Conservation (phyloP, 257 asterid species). For the Eustoma russellianum region DNA sequence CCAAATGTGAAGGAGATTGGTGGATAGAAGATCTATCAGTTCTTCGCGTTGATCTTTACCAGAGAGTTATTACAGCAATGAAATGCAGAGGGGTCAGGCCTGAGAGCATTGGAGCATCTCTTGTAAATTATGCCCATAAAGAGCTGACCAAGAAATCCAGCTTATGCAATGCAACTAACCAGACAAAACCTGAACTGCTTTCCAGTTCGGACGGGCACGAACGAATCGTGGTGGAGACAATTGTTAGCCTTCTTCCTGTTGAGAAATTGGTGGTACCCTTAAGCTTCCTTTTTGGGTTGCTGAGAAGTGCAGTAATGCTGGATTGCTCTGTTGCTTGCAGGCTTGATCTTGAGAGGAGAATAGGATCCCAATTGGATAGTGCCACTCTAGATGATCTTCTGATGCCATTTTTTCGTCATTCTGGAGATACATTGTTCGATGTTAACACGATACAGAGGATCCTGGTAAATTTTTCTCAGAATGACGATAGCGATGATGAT, state of each 20-base stretch:
- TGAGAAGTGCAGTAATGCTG: slow-evolving; percentile 70
- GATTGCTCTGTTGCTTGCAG: slow-evolving; percentile 62
- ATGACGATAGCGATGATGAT: slow-evolving; percentile 75
- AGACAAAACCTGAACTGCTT: slow-evolving; percentile 28
- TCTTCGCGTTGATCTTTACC: slow-evolving; percentile 62
- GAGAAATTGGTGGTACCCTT: slow-evolving; percentile 80
- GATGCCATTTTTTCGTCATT: slow-evolving; percentile 70
- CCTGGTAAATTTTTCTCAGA: slow-evolving; percentile 70
- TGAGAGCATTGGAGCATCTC: slow-evolving; percentile 85
- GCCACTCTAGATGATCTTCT: slow-evolving; percentile 87
- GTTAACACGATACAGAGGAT: slow-evolving; percentile 79
- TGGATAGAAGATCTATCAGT: slow-evolving; percentile 89
- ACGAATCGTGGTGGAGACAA: slow-evolving; percentile 68
- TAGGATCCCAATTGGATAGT: slow-evolving; percentile 63
- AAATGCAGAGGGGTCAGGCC: slow-evolving; percentile 93
- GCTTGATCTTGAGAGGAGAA: slow-evolving; percentile 83
- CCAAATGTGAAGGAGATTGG: slow-evolving; percentile 74
- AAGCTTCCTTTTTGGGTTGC: slow-evolving; percentile 64
- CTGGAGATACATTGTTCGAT: slow-evolving; percentile 83
- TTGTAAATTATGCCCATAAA: slow-evolving; percentile 71
- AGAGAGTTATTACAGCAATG: slow-evolving; percentile 72
- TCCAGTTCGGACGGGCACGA: slow-evolving; percentile 38
- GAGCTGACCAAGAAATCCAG: slow-evolving; percentile 62
- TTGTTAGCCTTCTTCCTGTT: slow-evolving; percentile 77
- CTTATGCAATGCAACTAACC: slow-evolving; percentile 53